These are phyloP conservation scores for Naganishia friedmannii DNA, from an alignment of 768 basidiomycete species.

Conservation along the genomic window DNA sequence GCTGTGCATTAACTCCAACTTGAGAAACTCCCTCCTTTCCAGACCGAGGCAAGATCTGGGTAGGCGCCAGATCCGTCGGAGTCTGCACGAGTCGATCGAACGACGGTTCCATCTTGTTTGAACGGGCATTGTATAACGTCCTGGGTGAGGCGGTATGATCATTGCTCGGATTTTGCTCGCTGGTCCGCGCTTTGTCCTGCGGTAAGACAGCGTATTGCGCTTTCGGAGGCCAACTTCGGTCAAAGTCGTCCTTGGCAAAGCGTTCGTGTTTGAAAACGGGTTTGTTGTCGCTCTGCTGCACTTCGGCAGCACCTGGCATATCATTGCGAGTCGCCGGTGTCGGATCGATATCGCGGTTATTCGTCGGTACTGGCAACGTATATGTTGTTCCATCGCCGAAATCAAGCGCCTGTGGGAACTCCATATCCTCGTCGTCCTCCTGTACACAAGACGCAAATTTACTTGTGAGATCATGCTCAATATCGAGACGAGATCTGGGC, in stretches of 20 bases:
- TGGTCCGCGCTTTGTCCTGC: conserved; percentile 14
- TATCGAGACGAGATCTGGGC: neutral
- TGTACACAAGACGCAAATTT: conserved; percentile 11
- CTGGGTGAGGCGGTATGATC: conserved; percentile 11
- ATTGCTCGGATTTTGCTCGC: conserved; percentile 12
- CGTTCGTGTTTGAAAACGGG: conserved; percentile 78
- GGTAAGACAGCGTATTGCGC: conserved; percentile 38
- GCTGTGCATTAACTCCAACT: neutral
- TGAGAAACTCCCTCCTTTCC: neutral
- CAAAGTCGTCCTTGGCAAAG: conserved; percentile 82
- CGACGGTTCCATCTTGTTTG: conserved; percentile 80
- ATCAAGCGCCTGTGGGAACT: conserved; percentile 82
- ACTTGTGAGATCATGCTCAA: neutral
- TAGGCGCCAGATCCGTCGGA: conserved; percentile 14
- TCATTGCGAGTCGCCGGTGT: conserved; percentile 43
- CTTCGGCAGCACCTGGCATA: conserved; percentile 13
- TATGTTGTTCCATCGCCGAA: conserved; percentile 94
- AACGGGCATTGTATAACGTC: conserved; percentile 88
- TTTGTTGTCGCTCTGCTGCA: conserved; percentile 41
- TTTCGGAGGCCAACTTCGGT: conserved; percentile 90
- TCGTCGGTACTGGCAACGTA: conserved; percentile 58
- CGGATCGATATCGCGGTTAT: conserved; percentile 38
- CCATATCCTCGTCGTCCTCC: conserved; percentile 74
- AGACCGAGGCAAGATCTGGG: conserved; percentile 16
- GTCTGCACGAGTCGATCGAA: conserved; percentile 13